A percentile compares a stretch with the other conserved stretches of the same genome.
Evolutionary conservation across 768 basidiomycete species (phyloP).

Genomic region (Leucosporidium scottii): DNA sequence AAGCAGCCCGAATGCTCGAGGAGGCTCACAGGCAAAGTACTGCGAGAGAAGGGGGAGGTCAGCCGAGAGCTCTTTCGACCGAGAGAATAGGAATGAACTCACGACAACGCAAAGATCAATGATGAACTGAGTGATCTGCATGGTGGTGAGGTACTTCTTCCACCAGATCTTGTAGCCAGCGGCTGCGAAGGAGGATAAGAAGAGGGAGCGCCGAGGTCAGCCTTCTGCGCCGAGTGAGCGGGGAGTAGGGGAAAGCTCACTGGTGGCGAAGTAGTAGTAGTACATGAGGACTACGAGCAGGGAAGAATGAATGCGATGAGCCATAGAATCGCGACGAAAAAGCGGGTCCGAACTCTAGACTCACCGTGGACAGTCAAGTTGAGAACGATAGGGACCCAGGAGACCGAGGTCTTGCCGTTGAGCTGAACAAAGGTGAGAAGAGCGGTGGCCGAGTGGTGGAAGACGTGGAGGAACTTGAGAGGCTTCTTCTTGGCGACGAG

Average conservation of each 20-base stretch:
- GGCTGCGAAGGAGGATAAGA: neutral
- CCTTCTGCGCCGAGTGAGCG: neutral
- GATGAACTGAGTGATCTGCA: constrained; percentile 95
- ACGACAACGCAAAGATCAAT: constrained; percentile 66
- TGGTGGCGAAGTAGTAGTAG: constrained; percentile 66
- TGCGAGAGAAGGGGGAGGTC: neutral
- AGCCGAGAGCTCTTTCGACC: neutral
- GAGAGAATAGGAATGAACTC: neutral
- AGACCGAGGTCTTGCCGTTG: constrained; percentile 87
- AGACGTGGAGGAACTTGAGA: constrained; percentile 85
- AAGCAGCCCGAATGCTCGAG: neutral
- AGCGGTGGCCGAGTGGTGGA: constrained; percentile 97
- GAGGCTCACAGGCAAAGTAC: constrained; percentile 84
- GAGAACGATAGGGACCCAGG: constrained; percentile 88
- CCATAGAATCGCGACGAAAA: too few relatives aligned
- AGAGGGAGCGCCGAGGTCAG: neutral
- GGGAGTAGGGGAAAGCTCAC: neutral
- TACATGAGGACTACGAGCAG: constrained; percentile 48
- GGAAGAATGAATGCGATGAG: too few relatives aligned
- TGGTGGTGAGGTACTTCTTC: constrained; percentile 66
- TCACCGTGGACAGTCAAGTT: constrained; percentile 6
- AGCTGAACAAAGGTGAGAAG: constrained; percentile 89
- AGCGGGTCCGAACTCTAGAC: too few relatives aligned
- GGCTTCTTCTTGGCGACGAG: constrained; percentile 97
- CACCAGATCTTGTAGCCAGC: constrained; percentile 3